These are phyloP conservation scores for Pyrenochaeta sp. DNA, from an alignment of 2,329 filamentous ascomycete genomes.

Conservation along the genomic window DNA sequence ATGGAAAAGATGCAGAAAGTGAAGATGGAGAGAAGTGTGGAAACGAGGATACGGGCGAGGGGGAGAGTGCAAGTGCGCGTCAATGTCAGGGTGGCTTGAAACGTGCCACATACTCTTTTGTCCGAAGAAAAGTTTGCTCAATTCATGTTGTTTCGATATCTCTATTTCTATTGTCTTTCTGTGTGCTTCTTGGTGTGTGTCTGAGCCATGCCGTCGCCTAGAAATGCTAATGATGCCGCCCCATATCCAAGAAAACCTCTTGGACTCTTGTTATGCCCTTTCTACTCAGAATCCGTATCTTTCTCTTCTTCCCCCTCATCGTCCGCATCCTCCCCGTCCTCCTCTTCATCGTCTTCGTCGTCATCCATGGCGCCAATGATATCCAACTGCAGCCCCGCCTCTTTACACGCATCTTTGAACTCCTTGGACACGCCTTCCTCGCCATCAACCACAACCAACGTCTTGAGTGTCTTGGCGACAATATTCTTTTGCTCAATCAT, in stretches of 20 bases:
- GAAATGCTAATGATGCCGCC: too few species aligned
- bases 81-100: not conserved
- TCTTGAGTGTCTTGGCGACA: conserved; percentile 33
- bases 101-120: too few species aligned
- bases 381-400: conserved; percentile 27
- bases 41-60: not conserved
- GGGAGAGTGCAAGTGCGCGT: conserved; percentile 6
- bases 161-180: too few species aligned
- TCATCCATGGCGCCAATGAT: conserved; percentile 59
- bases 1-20: not conserved
- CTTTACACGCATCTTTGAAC: conserved; percentile 34
- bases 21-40: not conserved
- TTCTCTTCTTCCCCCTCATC: too few species aligned
- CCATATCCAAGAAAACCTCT: too few species aligned
- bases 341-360: conserved; percentile 3
- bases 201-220: too few species aligned
- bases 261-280: too few species aligned
- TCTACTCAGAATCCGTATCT: too few species aligned
- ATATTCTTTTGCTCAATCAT: conserved; percentile 36
- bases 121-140: too few species aligned
- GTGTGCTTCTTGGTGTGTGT: too few species aligned
- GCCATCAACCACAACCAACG: conserved; percentile 34
- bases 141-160: too few species aligned
- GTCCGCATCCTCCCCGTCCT: not conserved
- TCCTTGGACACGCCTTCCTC: conserved; percentile 29